Evolutionary conservation across 306 rosid species (phyloP).

Genomic region (Biancaea sappan): DNA sequence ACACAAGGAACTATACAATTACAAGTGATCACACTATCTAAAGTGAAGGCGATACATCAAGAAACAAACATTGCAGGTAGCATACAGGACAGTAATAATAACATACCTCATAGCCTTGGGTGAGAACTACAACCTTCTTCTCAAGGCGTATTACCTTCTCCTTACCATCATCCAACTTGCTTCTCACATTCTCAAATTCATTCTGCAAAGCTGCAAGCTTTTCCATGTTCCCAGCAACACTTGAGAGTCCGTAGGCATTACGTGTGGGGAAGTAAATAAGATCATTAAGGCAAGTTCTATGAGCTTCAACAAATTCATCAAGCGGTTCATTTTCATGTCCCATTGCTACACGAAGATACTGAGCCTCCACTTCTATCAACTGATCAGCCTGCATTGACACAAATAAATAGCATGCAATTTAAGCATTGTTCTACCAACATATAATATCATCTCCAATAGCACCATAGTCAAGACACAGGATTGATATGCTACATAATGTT

Average conservation of each 20-base stretch:
- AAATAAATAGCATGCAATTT: slow-evolving; percentile 20
- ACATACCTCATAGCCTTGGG: slow-evolving; percentile 93
- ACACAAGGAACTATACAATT: slow-evolving; percentile 10
- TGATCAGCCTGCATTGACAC: slow-evolving; percentile 65
- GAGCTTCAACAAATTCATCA: slow-evolving; percentile 90
- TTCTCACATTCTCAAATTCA: slow-evolving; percentile 77
- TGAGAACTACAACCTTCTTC: slow-evolving; percentile 74
- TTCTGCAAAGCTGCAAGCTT: slow-evolving; percentile 85
- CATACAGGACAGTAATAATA: slow-evolving; percentile 11
- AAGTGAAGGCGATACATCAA: neutral
- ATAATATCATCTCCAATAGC: slow-evolving; percentile 13
- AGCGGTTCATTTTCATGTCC: slow-evolving; percentile 82
- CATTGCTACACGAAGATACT: slow-evolving; percentile 75
- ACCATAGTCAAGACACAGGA: neutral
- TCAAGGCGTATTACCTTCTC: slow-evolving; percentile 74
- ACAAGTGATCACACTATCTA: neutral
- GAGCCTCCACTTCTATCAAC: slow-evolving; percentile 74
- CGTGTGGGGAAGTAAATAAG: slow-evolving; percentile 86
- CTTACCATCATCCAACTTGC: slow-evolving; percentile 77
- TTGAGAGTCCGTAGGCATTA: slow-evolving; percentile 80
- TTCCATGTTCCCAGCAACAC: slow-evolving; percentile 87
- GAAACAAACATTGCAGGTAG: slow-evolving; percentile 6
- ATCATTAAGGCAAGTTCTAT: slow-evolving; percentile 75
- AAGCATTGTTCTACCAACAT: neutral
- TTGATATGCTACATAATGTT: neutral